Evolutionary conservation across 108 stramenopile genomes (phyloP).

Genomic region (Cyclotella baltica): DNA sequence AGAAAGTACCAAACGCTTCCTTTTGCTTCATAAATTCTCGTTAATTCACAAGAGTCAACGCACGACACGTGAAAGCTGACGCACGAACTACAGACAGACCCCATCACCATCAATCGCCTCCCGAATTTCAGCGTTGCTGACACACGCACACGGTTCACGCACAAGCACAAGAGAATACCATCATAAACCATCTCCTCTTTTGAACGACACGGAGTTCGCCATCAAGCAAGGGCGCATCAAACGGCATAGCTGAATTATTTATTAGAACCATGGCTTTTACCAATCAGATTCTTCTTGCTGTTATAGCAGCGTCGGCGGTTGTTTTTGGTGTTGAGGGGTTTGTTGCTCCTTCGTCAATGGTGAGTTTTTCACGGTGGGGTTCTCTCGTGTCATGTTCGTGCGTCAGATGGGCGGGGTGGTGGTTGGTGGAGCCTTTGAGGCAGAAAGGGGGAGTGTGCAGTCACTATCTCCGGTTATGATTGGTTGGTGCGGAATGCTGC

Average conservation of each 20-base stretch:
- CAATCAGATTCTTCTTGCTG: constrained; percentile 31
- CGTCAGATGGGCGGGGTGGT: no score
- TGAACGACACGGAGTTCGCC: not conserved
- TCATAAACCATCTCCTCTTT: no score
- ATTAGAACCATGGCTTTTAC: constrained; percentile 20
- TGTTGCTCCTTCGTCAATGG: constrained; percentile 21
- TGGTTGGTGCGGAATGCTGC: no score
- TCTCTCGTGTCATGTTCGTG: constrained; percentile 4
- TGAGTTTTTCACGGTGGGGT: constrained; percentile 5
- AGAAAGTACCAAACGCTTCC: no score
- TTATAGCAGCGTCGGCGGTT: constrained; percentile 32
- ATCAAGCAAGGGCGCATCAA: not conserved
- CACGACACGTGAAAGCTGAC: not conserved
- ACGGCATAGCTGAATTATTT: no score
- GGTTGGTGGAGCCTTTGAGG: no score
- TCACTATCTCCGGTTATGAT: no score
- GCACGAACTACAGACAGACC: not conserved
- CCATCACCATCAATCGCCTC: not conserved
- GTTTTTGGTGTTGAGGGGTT: constrained; percentile 32
- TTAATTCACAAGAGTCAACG: no score
- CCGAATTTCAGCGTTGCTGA: constrained; percentile 1
- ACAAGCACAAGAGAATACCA: no score
- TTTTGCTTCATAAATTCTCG: no score
- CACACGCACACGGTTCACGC: constrained; percentile 3
- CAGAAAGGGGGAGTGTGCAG: no score